Base-by-base conservation (phyloP, 495 filamentous ascomycete genomes). In the Tirmania nivea region DNA sequence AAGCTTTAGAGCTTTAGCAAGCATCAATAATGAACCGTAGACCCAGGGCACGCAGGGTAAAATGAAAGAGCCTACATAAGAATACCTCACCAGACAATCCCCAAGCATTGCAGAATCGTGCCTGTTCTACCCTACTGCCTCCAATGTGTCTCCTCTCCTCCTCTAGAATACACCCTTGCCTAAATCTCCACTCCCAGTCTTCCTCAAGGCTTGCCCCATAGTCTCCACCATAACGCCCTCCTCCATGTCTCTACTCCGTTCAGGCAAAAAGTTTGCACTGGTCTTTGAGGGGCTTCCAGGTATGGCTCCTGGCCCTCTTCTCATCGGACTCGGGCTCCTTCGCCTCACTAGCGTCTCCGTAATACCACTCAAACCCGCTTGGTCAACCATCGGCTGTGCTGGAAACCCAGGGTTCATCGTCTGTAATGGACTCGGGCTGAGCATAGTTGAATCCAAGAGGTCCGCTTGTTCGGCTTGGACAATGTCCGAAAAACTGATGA, bases 401-500 rank as follows among this genome's bases (percentile, higher is more conserved):
- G 25, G 25, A 31, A 31, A 67, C 64, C 35, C 69, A 66, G 35
- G 74, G 73, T 5, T 67, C 60, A 12, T 17, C n/a, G 48, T 19
- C 12, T 31, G n/a, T 21, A 21, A 17, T 31, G 48, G 21, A 6
- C 20, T 50, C n/a, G 48, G 48, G n/a, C n/a, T 14, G 39, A 45
- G 48, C n/a, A 19, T 50, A 2, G 48, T 20, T 12, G 48, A 31
- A 17, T 66, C 63, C 50, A 56, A 58, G 49, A 74, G 73, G 42
- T 73, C 78, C 4, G 71, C 70, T 61, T 93, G 86, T 63, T 94
- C 87, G 21, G 82, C 75, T 64, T 90, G 84, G n/a, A 94, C 85
- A 10, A 94, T 84, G 61, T 94, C 87, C 34, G 88, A 86, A 63
- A 94, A 94, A 14, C 84, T 89, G 64, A 94, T 93, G 69, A 94